phyloP scores from a whole-genome alignment of 352 stramenopile species.

The Blastocystis sp. region DNA sequence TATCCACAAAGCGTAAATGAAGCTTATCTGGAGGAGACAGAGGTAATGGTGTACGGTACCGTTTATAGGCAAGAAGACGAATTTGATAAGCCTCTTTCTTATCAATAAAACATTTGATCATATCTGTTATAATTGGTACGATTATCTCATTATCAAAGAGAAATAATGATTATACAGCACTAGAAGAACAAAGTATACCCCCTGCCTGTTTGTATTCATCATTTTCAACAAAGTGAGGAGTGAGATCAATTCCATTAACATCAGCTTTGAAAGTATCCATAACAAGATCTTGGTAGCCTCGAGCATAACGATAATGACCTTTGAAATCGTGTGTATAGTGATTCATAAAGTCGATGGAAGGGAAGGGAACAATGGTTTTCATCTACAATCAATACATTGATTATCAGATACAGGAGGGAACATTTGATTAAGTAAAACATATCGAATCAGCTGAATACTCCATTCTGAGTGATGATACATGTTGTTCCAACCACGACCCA shows the following conservation, averaged over 20 bases:
- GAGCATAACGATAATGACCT: conserved; percentile 32
- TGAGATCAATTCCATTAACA: conserved; percentile 13
- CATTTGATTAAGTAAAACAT: background rate
- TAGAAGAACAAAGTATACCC: background rate
- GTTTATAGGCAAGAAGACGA: conserved; percentile 47
- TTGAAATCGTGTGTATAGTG: conserved; percentile 54
- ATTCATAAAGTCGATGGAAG: conserved; percentile 53
- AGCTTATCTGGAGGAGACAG: conserved; percentile 8
- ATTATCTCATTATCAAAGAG: background rate
- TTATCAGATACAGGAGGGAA: background rate
- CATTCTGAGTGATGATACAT: conserved; percentile 60
- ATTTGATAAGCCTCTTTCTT: conserved; percentile 59
- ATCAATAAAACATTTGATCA: conserved; percentile 53
- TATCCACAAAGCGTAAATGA: conserved; percentile 10
- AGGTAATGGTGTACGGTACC: background rate
- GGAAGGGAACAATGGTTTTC: conserved; percentile 15
- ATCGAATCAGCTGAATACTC: conserved; percentile 41
- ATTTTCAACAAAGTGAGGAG: background rate
- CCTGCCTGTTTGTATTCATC: conserved; percentile 26
- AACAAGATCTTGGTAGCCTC: conserved; percentile 28
- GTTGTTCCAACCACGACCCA: conserved; percentile 53
- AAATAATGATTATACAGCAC: background rate
- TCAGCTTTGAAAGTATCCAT: conserved; percentile 41
- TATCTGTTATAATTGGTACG: conserved; percentile 39
- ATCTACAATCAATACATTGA: background rate